Percentiles rank a stretch among this genome's conserved stretches.
Evolutionary conservation across 768 basidiomycete species (phyloP).

Genomic region (Pisolithus sp.): DNA sequence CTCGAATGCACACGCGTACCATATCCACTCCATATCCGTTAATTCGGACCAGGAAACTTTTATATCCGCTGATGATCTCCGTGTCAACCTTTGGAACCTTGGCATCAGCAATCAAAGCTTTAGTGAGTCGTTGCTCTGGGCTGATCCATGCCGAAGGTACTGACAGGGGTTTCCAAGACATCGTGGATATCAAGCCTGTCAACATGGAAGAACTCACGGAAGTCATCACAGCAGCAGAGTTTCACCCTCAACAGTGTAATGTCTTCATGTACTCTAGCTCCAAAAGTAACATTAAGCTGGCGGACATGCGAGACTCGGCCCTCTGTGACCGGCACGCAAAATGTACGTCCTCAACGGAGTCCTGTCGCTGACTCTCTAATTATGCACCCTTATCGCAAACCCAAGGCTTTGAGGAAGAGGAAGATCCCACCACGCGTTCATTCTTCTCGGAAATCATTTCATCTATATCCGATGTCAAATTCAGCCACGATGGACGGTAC

Average conservation of each 20-base stretch:
- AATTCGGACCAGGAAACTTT: constrained; percentile 99
- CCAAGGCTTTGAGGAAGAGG: constrained; percentile 96
- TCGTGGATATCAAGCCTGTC: constrained; percentile 98
- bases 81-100: constrained; percentile 98
- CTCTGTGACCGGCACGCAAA: constrained; percentile 95
- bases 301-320: constrained; percentile 98
- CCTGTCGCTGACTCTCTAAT: constrained; percentile 2
- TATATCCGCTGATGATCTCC: constrained; percentile 96
- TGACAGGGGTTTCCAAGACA: constrained; percentile 52
- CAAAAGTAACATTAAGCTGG: constrained; percentile 98
- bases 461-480: constrained; percentile 99
- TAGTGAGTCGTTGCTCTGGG: constrained; percentile 49
- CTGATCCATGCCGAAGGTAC: background rate
- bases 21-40: constrained; percentile 99
- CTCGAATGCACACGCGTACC: constrained; percentile 98
- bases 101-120: constrained; percentile 99
- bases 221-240: constrained; percentile 99
- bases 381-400: constrained; percentile 6
- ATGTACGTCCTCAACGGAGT: constrained; percentile 48
- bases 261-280: constrained; percentile 99
- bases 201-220: constrained; percentile 99
- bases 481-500: constrained; percentile 95
- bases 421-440: constrained; percentile 93
- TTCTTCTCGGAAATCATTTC: constrained; percentile 99
- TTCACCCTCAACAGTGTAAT: constrained; percentile 97